A percentile compares a stretch with the other conserved stretches of the same genome.
Conservation (phyloP, 208 protist species). For the Acanthamoeba divionensis region DNA sequence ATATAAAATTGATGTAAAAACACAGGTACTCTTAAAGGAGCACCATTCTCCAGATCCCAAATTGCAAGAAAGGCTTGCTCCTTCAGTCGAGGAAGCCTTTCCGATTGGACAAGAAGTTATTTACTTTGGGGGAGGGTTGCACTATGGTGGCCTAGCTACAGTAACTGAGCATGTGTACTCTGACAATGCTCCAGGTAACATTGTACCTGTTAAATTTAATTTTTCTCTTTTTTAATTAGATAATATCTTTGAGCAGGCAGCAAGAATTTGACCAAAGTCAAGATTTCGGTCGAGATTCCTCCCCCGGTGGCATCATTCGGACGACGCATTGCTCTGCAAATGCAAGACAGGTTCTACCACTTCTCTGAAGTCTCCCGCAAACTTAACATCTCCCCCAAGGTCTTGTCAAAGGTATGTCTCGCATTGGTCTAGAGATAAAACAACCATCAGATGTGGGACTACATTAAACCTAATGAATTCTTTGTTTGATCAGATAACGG, state of each 20-base stretch:
- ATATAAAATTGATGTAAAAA: background rate
- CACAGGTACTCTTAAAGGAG: background rate
- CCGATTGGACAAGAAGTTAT: background rate
- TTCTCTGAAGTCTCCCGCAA: background rate
- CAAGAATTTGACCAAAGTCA: background rate
- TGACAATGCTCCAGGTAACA: background rate
- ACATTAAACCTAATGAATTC: too few species aligned
- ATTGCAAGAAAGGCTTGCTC: background rate
- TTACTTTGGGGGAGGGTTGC: background rate
- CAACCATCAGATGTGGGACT: too few species aligned
- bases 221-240: too few species aligned
- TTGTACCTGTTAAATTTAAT: too few species aligned
- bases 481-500: background rate
- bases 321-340: constrained; percentile 22
- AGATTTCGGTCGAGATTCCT: background rate
- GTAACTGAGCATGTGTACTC: background rate
- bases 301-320: background rate
- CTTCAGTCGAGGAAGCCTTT: background rate
- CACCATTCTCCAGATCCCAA: constrained; percentile 8
- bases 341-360: constrained; percentile 35
- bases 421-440: too few species aligned
- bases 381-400: constrained; percentile 38
- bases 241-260: too few species aligned
- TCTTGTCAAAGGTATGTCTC: background rate
- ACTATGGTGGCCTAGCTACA: background rate